Evolutionary conservation across 345 rosid genomes (phyloP), one percentile per base, ranked within the genome.

Genomic region (Salix exigua): DNA sequence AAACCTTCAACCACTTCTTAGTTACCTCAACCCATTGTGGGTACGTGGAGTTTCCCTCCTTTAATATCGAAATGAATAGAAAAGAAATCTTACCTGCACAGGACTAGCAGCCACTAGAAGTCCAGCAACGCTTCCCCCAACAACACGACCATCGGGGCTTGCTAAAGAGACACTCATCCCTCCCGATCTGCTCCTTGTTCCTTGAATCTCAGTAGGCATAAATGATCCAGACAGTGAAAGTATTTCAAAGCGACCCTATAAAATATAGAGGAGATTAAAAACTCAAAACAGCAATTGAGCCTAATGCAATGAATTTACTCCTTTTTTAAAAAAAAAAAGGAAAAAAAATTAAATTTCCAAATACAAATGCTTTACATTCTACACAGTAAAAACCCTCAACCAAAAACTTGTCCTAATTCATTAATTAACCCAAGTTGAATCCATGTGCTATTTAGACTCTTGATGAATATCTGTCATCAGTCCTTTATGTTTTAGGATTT

Each of bases 91-190:
- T 53, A 73, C 99, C 96, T 96, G 98, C 75, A 96, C 94, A 18
- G 98, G 98, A 80, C 95, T 73, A 16, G 99, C 97, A 53, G 99
- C 99, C 25, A 96, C 87, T 1, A 96, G 83, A 76, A 94, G 88
- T 80, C 99, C 99, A 7, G 98, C 98, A 23, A 96, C 87, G 19
- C 97, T 89, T 60, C 99, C 99, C 2, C 99, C 99, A 2, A 96
- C 83, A 44, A 96, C 97, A 70, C 99, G 99, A 9, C 99, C 99
- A 50, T 96, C 98, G 0, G 96, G 97, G 78, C 98, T 90, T 4
- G 92, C 93, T 74, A 96, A 81, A 1, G 99, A 96, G 40, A 96
- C 94, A 13, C 97, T 96, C 97, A 96, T 96, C 69, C 99, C 98
- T 46, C 99, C 99, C 1, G 97, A 89, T 79, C 99, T 85, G 88